Evolutionary conservation across 495 filamentous ascomycete genomes (phyloP), one percentile per base, ranked within the genome.

Genomic region (Hypoxylon subgilvum): DNA sequence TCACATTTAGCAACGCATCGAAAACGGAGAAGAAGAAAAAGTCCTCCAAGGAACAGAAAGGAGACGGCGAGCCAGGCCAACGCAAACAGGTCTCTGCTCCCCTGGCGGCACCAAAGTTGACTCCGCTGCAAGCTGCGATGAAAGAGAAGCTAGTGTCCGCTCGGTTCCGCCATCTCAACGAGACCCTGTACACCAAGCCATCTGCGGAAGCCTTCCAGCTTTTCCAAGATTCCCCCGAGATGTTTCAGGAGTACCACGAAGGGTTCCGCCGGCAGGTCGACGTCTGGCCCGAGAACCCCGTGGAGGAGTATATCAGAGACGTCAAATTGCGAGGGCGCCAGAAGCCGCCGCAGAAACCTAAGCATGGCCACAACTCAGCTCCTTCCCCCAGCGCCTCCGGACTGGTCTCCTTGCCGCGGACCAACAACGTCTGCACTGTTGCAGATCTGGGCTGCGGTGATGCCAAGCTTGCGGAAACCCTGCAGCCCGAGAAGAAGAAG

Each of bases 121-220:
- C 94, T 0, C 92, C 94, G 23, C 82, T 98, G 43, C 94, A 98
- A 78, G 85, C 87, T 52, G 85, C 87, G 3, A 98, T 98, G 94
- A 88, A 88, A 50, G 84, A 89, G 57, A 97, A 97, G 74, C 85
- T 98, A 48, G 81, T 92, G 50, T 91, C 90, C 4, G 91, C 94
- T 10, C 93, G 94, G 53, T 98, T 98, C 83, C 91, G 94, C 61
- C 90, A 97, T 71, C 84, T 98, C 56, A 98, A 98, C 76, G 86
- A 98, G 74, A 91, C 88, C 3, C 88, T 97, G 18, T 97, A 97
- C 73, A 97, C 92, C 8, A 90, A 88, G 4, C 88, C 92, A 12
- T 98, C 94, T 1, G 71, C 76, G 35, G 82, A 91, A 41, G 86
- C 92, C 12, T 83, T 93, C 50, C 70, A 82, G 51, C 82, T 96